Conservation (phyloP, 768 basidiomycete species). For the Podaxis sp. region DNA sequence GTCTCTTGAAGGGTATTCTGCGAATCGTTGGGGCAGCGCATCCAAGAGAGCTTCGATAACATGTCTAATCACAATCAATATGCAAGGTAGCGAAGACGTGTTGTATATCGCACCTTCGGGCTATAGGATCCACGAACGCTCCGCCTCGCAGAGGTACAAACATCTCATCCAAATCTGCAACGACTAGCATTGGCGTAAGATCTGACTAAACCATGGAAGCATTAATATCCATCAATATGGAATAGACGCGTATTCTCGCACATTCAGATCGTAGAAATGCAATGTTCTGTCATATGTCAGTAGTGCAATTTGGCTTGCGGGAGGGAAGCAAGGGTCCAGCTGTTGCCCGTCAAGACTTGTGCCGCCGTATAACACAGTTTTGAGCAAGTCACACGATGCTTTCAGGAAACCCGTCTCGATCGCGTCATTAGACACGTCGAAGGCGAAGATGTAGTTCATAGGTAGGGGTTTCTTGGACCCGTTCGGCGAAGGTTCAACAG, state of each 20-base stretch:
- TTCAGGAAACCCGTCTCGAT: constrained; percentile 68
- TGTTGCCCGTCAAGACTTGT: constrained; percentile 38
- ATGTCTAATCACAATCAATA: constrained; percentile 36
- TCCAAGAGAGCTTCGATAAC: constrained; percentile 68
- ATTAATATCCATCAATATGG: constrained; percentile 19
- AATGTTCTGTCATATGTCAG: constrained; percentile 78
- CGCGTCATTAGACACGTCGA: constrained; percentile 79
- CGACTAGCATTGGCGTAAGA: constrained; percentile 69
- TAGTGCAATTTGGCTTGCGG: constrained; percentile 64
- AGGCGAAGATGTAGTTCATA: constrained; percentile 78
- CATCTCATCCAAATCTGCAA: constrained; percentile 90
- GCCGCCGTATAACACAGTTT: constrained; percentile 63
- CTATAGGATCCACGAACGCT: constrained; percentile 73
- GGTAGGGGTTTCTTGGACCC: constrained; percentile 57
- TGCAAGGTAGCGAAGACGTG: not conserved
- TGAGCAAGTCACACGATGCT: constrained; percentile 63
- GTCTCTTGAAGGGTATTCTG: constrained; percentile 43
- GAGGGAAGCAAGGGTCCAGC: constrained; percentile 52
- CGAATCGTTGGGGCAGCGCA: constrained; percentile 62
- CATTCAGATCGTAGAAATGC: constrained; percentile 89
- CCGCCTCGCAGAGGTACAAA: constrained; percentile 76
- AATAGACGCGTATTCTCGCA: constrained; percentile 44
- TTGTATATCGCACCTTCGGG: constrained; percentile 58
- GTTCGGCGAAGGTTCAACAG: constrained; percentile 45
- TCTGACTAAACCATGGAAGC: constrained; percentile 40